phyloP scores from a whole-genome alignment of 495 filamentous ascomycete genomes.

The Podospora comata region DNA sequence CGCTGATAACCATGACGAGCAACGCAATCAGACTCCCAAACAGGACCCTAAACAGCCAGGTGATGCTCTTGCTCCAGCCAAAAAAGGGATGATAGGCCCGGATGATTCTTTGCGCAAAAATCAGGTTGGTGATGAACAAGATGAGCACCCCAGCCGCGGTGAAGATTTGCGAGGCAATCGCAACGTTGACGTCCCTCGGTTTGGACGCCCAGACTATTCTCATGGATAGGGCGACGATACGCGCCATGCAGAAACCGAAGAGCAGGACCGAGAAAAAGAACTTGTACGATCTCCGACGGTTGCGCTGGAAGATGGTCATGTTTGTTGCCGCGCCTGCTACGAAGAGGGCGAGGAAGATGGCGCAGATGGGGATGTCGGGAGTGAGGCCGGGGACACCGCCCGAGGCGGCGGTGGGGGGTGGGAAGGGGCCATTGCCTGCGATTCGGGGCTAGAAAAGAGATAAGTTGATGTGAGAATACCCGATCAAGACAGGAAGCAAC shows the following conservation, averaged over 20 bases:
- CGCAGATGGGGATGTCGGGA: conserved; percentile 49
- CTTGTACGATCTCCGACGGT: conserved; percentile 58
- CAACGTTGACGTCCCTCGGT: conserved; percentile 49
- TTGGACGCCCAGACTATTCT: conserved; percentile 59
- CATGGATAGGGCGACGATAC: conserved; percentile 61
- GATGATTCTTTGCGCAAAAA: conserved; percentile 74
- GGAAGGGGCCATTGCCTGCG: conserved; percentile 12
- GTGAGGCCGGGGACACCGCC: conserved; percentile 4
- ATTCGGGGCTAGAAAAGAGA: not conserved
- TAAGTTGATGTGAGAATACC: not conserved
- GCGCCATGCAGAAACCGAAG: conserved; percentile 77
- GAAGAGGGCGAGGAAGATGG: conserved; percentile 66
- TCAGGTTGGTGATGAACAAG: conserved; percentile 76
- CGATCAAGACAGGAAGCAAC: conserved; percentile 4
- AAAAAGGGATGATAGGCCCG: conserved; percentile 67
- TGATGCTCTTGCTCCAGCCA: conserved; percentile 59
- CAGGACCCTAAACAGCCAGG: conserved; percentile 51
- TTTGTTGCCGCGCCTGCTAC: conserved; percentile 55
- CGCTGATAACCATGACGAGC: conserved; percentile 67
- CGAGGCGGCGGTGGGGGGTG: conserved; percentile 8
- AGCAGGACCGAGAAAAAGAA: conserved; percentile 69
- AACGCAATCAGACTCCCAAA: conserved; percentile 59
- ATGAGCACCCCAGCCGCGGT: conserved; percentile 73
- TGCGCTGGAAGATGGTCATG: conserved; percentile 63
- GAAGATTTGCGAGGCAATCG: conserved; percentile 71